Base-by-base conservation (phyloP, 495 filamentous ascomycete species). In the Lophium mytilinum region DNA sequence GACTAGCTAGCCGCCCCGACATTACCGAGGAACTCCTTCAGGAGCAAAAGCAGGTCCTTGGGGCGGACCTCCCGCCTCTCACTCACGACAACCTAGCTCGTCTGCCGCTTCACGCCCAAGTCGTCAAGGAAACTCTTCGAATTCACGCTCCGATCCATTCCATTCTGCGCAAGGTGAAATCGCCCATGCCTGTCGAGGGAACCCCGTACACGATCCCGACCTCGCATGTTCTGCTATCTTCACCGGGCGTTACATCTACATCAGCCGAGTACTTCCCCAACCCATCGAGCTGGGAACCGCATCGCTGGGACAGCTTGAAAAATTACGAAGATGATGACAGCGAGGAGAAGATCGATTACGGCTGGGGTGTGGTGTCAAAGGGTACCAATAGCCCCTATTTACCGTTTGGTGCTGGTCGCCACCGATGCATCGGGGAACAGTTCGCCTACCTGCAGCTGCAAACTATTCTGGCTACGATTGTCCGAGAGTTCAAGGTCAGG, bases 401-500 rank as follows among this genome's bases (percentile, higher is more conserved):
- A 15, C 93, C 93, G 0, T 98, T 98, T 67, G 93, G 93, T 1
- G 93, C 90, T 0, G 93, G 93, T 5, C 77, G 93, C 51, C 93
- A 98, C 72, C 74, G 93, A 9, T 98, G 93, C 70, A 96, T 98
- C 66, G 93, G 93, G 46, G 93, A 96, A 74, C 90, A 96, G 66
- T 98, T 96, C 68, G 93, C 93, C 53, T 95, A 94, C 68, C 77
- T 96, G 58, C 92, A 98, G 71, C 76, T 98, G 45, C 82, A 83
- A 56, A 89, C 88, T 10, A 95, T 98, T 62, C 73, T 86, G 48
- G 88, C 86, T n/a, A 85, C 81, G 34, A 75, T 91, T 48, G 85
- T 95, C 46, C 76, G 91, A 37, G 63, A 81, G 37, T 86, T 96
- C 72, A 84, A 83, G 70, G 79, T 96, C 45, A 76, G 73, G 56